Evolutionary conservation across 257 asterid species (phyloP), one percentile per base, ranked within the genome.

Genomic region (Jasminum sambac): DNA sequence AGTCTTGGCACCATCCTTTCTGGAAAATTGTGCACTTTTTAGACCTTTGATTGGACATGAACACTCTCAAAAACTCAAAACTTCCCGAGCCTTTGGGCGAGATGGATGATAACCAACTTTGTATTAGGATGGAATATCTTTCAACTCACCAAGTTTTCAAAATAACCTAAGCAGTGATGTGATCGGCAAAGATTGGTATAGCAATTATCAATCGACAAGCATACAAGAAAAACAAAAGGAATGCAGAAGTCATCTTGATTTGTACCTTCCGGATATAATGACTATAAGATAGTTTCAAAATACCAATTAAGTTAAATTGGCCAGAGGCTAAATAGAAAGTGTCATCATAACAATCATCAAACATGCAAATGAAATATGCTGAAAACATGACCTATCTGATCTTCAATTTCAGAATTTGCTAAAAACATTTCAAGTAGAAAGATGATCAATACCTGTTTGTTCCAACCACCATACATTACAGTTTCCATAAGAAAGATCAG

Each of bases 391-490:
- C 26, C 63, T 70, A 71, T 25, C 12, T 8, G 60, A 63, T 12
- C 25, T 7, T 43, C 42, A 55, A 30, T 55, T 55, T 55, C 21
- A 55, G 13, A 55, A 55, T 62, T 37, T 23, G 8, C 21, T 12
- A 64, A 12, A 64, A 40, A 50, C 23, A 58, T 8, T 24, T 52
- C 46, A 26, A 59, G 36, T 34, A 25, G 11, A 38, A 67, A 67
- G 10, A 57, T 67, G 48, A 41, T 10, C 12, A 16, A 67, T 81
- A 91, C 98, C 99, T 86, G 95, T 66, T 85, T 90, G 74, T 83
- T 86, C 99, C 97, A 92, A 79, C 76, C 82, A 81, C 88, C 84
- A 82, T 84, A 90, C 70, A 80, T 87, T 24, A 78, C 72, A 77
- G 89, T 73, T 72, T 77, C 84, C 84, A 63, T 64, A 68, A 68